These are phyloP conservation scores for Mortierella antarctica DNA, from an alignment of 192 early-diverging fungal genomes.

Conservation along the genomic window DNA sequence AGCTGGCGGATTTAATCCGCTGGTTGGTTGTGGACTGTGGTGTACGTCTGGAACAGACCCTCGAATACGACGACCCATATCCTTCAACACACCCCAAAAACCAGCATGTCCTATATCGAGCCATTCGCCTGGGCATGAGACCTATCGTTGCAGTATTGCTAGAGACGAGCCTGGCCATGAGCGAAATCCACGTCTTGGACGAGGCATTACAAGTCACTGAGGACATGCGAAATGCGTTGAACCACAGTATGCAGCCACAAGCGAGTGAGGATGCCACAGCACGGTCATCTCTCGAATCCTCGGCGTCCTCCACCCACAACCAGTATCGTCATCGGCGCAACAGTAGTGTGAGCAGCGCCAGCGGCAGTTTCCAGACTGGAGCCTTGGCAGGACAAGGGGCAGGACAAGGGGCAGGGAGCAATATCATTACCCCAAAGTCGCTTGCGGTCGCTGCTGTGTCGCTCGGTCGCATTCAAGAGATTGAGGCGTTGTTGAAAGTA, in stretches of 20 bases:
- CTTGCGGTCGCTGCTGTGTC: conserved; percentile 29
- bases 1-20: conserved; percentile 42
- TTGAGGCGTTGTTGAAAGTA: conserved; percentile 35
- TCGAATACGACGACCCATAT: conserved; percentile 36
- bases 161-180: conserved; percentile 45
- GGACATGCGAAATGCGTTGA: conserved; percentile 27
- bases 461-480: conserved; percentile 40
- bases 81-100: conserved; percentile 45
- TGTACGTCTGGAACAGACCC: conserved; percentile 20
- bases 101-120: conserved; percentile 42
- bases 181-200: conserved; percentile 35
- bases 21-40: conserved; percentile 48
- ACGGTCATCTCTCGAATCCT: conserved; percentile 12
- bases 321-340: conserved; percentile 19
- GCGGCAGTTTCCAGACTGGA: conserved; percentile 7
- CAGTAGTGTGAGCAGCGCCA: conserved; percentile 41
- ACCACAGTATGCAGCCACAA: conserved; percentile 11
- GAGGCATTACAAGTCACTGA: conserved; percentile 48
- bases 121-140: conserved; percentile 47
- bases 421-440: conserved; percentile 34
- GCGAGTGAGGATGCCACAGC: conserved; percentile 11
- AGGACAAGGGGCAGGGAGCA: conserved; percentile 3
- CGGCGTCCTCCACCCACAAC: conserved; percentile 3
- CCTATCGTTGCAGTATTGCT: conserved; percentile 42
- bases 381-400: neutral